Base-by-base conservation (phyloP, 495 filamentous ascomycete species). In the Tuber indicum region DNA sequence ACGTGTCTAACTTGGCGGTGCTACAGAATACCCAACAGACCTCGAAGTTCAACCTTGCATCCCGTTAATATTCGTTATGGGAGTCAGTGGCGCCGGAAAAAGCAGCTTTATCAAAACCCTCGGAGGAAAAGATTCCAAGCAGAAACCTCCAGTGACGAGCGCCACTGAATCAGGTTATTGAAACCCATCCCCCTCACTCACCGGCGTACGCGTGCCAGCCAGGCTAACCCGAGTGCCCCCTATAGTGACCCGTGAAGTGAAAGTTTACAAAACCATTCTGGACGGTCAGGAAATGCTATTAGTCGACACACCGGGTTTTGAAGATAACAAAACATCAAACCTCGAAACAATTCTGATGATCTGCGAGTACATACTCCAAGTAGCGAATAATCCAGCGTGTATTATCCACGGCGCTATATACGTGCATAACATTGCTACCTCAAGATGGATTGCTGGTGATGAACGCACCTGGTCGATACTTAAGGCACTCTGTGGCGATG, bases 241-340 rank as follows among this genome's bases (percentile, higher is more conserved):
- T 66, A 26, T 16, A 66, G 58, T 32, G 58, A n/a, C 58, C 32
- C 52, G 36, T 58, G 52, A n/a, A 58, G 45, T 71, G 1, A 36
- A 16, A 19, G 14, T 49, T n/a, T 80, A 80, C 73, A 10, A 47
- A 3, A 10, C 52, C 3, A n/a, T 0, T n/a, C 0, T 80, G 10
- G 21, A 36, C 32, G 16, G n/a, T 42, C 75, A 26, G 8, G 23
- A 44, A 12, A 46, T 80, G 45, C 0, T 70, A 3, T 19, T 80
- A 12, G 10, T 79, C 17, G 78, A 79, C 16, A 79, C 78, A 0
- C 74, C 78, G 14, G 78, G 78, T 14, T 80, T 80, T 42, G 78
- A 80, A 8, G 78, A 79, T 46, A 52, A 66, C 58, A 66, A 66
- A 10, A 32, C 58, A 5, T 66, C n/a, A 17, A 66, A 66, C n/a